These are phyloP conservation scores for Obelidium mucronatum DNA, from an alignment of 192 early-diverging fungal species.

Conservation along the genomic window DNA sequence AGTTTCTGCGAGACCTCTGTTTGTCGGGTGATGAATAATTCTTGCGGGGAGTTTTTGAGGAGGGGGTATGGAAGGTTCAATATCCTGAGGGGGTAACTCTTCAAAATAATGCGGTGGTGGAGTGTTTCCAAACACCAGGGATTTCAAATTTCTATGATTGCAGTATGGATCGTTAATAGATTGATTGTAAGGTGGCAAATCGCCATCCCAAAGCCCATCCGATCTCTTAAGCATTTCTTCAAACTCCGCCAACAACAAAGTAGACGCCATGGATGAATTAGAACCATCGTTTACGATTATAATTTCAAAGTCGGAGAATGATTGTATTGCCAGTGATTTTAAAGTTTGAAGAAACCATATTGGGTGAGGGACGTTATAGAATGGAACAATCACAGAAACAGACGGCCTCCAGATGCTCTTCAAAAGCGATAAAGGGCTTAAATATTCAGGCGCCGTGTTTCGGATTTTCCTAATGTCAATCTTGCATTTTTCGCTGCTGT, in stretches of 20 bases:
- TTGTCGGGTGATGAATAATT: conserved; percentile 32
- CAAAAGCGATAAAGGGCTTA: conserved; percentile 4
- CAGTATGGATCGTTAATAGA: not conserved
- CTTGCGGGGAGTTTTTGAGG: conserved; percentile 26
- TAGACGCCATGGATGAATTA: conserved; percentile 1
- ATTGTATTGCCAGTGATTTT: conserved; percentile 24
- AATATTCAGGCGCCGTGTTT: not conserved
- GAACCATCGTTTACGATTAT: conserved; percentile 48
- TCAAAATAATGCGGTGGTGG: conserved; percentile 4
- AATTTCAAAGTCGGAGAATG: conserved; percentile 44
- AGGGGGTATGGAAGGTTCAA: not conserved
- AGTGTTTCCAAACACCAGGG: conserved; percentile 12
- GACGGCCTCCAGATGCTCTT: conserved; percentile 39
- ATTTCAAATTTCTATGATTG: not conserved
- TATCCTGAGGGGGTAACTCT: conserved; percentile 1
- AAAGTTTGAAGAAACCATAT: conserved; percentile 42
- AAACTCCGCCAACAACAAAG: not conserved
- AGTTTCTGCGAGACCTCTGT: conserved; percentile 43
- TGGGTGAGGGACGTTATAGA: conserved; percentile 37
- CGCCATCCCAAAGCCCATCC: conserved; percentile 11
- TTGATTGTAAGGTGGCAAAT: conserved; percentile 13
- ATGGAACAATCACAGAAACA: conserved; percentile 45
- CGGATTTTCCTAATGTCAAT: not conserved
- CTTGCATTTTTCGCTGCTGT: not conserved
- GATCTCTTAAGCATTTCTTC: not conserved